These are phyloP conservation scores for Vitis hybrid DNA, from an alignment of 177 flowering plant genomes.

Conservation along the genomic window DNA sequence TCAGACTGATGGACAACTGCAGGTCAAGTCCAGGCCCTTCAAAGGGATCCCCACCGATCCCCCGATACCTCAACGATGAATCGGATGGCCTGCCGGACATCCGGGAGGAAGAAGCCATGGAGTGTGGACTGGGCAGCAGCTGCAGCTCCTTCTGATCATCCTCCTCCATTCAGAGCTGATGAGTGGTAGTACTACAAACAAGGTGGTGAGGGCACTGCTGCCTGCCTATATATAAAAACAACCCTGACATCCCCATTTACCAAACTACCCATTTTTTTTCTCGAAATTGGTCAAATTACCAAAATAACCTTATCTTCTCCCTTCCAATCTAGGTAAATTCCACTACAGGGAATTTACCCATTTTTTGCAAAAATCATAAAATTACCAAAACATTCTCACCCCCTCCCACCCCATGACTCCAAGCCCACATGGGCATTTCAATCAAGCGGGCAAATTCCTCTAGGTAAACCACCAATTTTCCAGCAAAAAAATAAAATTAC, in stretches of 20 bases:
- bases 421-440: no score
- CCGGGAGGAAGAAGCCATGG: constrained; percentile 23
- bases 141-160: constrained; percentile 56
- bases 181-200: not conserved
- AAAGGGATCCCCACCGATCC: constrained; percentile 5
- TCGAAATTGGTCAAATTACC: constrained; percentile 11
- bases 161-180: constrained; percentile 36
- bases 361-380: not conserved
- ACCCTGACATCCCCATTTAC: no score
- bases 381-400: constrained; percentile 10
- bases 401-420: no score
- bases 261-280: no score
- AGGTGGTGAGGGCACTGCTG: not conserved
- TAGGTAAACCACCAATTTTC: no score
- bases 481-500: not conserved
- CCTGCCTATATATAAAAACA: no score
- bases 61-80: constrained; percentile 17
- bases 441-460: no score
- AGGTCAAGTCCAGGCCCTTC: constrained; percentile 53
- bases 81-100: constrained; percentile 19
- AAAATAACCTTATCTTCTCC: constrained; percentile 18
- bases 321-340: no score
- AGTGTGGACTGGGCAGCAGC: constrained; percentile 42
- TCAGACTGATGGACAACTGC: constrained; percentile 61
- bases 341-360: no score